These are phyloP conservation scores for Boletus rex-veris DNA, from an alignment of 768 basidiomycete species.

Conservation along the genomic window DNA sequence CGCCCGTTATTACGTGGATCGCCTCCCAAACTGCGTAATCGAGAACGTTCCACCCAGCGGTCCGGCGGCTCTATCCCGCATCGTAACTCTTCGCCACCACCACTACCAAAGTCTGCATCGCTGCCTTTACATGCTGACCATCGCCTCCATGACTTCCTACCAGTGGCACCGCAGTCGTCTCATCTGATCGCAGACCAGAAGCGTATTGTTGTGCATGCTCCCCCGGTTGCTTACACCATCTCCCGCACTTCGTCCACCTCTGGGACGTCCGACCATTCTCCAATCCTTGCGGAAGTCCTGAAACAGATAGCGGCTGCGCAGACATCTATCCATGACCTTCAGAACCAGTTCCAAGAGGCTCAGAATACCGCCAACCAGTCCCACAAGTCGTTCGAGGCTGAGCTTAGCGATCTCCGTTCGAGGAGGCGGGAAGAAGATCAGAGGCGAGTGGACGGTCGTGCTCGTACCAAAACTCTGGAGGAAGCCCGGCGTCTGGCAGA, in stretches of 20 bases:
- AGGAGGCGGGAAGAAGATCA: constrained; percentile 82
- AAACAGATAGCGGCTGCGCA: constrained; percentile 67
- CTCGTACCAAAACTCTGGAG: constrained; percentile 81
- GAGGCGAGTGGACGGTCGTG: constrained; percentile 71
- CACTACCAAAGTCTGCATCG: constrained; percentile 77
- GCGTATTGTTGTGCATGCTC: constrained; percentile 26
- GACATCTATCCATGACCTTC: constrained; percentile 61
- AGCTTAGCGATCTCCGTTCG: constrained; percentile 70
- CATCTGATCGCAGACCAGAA: constrained; percentile 23
- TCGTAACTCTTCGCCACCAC: constrained; percentile 76
- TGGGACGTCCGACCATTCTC: constrained; percentile 53
- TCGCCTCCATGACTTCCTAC: constrained; percentile 27
- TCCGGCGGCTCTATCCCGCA: constrained; percentile 33
- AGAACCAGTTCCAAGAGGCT: constrained; percentile 63
- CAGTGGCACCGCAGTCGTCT: constrained; percentile 23
- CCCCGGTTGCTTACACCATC: constrained; percentile 21
- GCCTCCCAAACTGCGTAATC: constrained; percentile 56
- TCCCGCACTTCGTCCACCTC: constrained; percentile 25
- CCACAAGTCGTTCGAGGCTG: constrained; percentile 61
- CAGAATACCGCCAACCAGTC: constrained; percentile 54
- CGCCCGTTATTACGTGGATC: constrained; percentile 42
- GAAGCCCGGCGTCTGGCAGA: constrained; percentile 86
- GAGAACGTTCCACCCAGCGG: constrained; percentile 50
- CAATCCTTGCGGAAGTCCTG: constrained; percentile 69
- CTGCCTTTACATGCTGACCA: constrained; percentile 67